Percentiles rank a stretch among this genome's conserved stretches.
Conservation (phyloP, 164 flowering plant species). For the Dillenia turbinata region DNA sequence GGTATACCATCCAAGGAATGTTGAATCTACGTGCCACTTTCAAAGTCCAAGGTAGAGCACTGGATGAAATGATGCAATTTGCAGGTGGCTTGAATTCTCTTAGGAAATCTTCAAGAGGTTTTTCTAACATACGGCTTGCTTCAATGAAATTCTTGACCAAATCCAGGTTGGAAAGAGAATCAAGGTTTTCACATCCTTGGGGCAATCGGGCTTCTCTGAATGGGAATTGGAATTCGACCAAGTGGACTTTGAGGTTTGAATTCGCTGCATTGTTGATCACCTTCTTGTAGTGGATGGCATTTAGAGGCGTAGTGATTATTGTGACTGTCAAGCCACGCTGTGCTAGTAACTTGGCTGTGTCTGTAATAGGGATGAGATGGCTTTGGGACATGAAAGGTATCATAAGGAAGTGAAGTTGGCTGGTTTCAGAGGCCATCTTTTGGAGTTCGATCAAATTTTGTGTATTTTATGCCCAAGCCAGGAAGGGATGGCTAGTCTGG, state of each 20-base stretch:
- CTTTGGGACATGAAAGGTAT: conserved; percentile 32
- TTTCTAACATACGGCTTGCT: conserved; percentile 12
- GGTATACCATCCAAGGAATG: conserved; percentile 45
- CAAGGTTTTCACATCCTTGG: conserved; percentile 28
- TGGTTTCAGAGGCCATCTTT: neutral
- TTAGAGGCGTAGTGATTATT: conserved; percentile 31
- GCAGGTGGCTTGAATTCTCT: conserved; percentile 14
- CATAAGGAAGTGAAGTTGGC: conserved; percentile 23
- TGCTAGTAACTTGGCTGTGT: conserved; percentile 33
- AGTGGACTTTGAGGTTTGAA: conserved; percentile 16
- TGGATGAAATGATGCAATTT: conserved; percentile 23
- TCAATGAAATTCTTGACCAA: conserved; percentile 2
- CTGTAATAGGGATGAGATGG: conserved; percentile 39
- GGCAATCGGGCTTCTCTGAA: conserved; percentile 27
- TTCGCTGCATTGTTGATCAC: conserved; percentile 12
- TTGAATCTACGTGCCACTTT: conserved; percentile 20
- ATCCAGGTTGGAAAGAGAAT: conserved; percentile 15
- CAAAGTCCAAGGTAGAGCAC: conserved; percentile 14
- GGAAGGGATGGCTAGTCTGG: no score
- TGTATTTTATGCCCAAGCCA: neutral
- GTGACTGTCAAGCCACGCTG: conserved; percentile 22
- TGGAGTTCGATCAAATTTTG: neutral
- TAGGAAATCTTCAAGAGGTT: conserved; percentile 16
- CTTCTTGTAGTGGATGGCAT: conserved; percentile 19
- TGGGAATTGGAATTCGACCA: conserved; percentile 23